Percentiles rank a stretch among this genome's conserved stretches.
These are phyloP conservation scores for Kodamaea suecica DNA, from an alignment of 1,139 yeast genomes.

Conservation along the genomic window DNA sequence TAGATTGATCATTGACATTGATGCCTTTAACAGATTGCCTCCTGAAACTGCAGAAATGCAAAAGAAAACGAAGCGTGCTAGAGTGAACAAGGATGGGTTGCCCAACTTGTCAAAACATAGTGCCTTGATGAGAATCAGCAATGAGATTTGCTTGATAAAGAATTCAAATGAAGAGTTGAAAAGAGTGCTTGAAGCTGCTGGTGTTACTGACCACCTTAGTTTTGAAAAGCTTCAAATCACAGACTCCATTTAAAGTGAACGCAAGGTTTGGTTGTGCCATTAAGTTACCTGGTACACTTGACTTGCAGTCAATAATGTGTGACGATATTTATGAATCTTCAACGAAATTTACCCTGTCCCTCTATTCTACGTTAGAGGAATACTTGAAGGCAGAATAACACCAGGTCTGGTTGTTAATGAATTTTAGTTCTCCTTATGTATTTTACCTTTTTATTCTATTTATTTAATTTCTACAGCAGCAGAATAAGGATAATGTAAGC, in stretches of 20 bases:
- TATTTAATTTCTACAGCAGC: background rate
- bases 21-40: conserved; percentile 34
- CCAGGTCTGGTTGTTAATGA: background rate
- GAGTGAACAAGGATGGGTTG: conserved; percentile 45
- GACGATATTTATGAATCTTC: background rate
- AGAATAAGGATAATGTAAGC: background rate
- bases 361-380: no score
- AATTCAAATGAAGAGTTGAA: conserved; percentile 34
- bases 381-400: no score
- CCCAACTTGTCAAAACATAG: conserved; percentile 48
- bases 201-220: conserved; percentile 12
- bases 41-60: conserved; percentile 19
- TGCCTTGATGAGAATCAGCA: conserved; percentile 43
- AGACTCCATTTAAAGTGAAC: background rate
- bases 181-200: conserved; percentile 16
- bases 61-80: conserved; percentile 41
- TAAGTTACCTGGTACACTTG: no score
- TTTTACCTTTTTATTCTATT: conserved; percentile 1
- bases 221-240: conserved; percentile 8
- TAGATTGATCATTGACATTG: conserved; percentile 39
- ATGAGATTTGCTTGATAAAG: conserved; percentile 38
- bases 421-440: background rate
- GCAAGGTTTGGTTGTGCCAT: background rate
- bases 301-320: background rate
- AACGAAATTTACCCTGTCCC: background rate